Evolutionary conservation across 1,139 yeast genomes (phyloP), one percentile per base, ranked within the genome.

Genomic region (Diutina rugosa): DNA sequence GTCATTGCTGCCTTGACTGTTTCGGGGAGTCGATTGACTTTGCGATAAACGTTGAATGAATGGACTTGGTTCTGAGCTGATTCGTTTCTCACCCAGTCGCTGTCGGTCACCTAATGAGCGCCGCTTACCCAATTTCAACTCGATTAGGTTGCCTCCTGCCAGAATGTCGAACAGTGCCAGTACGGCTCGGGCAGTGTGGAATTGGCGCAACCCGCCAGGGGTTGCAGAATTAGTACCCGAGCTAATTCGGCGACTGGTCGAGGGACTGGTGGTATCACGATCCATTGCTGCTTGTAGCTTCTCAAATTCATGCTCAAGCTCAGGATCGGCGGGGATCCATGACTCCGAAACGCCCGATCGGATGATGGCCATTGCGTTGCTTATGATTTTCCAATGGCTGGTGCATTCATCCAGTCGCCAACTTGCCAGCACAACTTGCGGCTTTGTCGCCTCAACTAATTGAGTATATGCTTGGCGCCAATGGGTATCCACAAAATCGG

Each of bases 121-220:
- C 8, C 53, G 41, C 29, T 49, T 49, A 8, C 53, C 53, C 18
- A 49, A 21, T 18, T 32, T 30, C 6, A 49, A 18, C 16, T 49
- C 53, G 8, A 49, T 49, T n/a, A 49, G 7, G 12, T 38, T 38
- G 5, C 16, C n/a, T 16, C 44, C 53, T 7, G 29, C 14, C 53
- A 49, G 53, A 7, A 49, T n/a, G 32, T 30, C 41, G 16, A 30
- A 49, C 35, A 28, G 51, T 8, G 38, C 29, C 51, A 47, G 51
- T 4, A 28, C 51, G 7, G 38, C 51, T 30, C 53, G 35, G 16
- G 45, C 53, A 8, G 53, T 49, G 14, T 49, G 41, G 14, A 49
- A 49, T 49, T 32, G 53, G 16, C 53, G 53, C 21, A 49, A 32
- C n/a, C 53, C 53, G n/a, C 53, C 53, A n/a, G 53, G 53, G 18